Conservation (phyloP, 1,284 basidiomycete genomes). For the Pseudozyma thailandica region DNA sequence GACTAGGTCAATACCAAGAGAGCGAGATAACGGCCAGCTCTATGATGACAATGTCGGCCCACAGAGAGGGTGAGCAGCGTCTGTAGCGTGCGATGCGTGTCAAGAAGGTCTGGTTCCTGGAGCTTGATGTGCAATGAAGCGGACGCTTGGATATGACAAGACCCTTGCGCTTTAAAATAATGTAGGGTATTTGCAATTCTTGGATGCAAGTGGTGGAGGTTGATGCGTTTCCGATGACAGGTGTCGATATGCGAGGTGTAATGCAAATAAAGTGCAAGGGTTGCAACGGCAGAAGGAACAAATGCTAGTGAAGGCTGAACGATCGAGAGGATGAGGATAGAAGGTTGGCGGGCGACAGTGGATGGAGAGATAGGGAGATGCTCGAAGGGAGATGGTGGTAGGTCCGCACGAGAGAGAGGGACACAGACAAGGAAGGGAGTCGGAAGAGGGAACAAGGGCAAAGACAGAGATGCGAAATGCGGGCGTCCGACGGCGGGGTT, state of each 20-base stretch:
- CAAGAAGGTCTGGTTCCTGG: neutral
- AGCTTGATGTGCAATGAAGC: conserved; percentile 3
- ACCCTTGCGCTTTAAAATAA: conserved; percentile 8
- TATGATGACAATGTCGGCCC: neutral
- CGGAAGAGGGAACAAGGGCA: conserved; percentile 1
- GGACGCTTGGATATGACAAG: conserved; percentile 9
- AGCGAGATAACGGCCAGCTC: neutral
- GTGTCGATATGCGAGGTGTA: conserved; percentile 27
- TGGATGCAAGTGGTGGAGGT: conserved; percentile 37
- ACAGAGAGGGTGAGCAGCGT: neutral
- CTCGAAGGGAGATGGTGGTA: conserved; percentile 1
- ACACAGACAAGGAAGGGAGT: neutral
- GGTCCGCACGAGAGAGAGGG: conserved; percentile 5
- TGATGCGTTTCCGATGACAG: conserved; percentile 28
- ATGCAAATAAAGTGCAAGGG: conserved; percentile 3
- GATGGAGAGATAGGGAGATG: conserved; percentile 4
- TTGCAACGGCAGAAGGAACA: conserved; percentile 1
- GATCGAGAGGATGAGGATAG: conserved; percentile 3
- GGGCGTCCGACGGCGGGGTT: neutral
- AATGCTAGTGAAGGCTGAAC: neutral
- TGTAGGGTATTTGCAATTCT: conserved; percentile 14
- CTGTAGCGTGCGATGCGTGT: neutral
- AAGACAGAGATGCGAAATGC: neutral
- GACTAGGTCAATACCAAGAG: neutral
- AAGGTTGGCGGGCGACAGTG: neutral